These are phyloP conservation scores for Selaginella moellendorffii DNA, from an alignment of 75 land plant genomes.

Conservation along the genomic window DNA sequence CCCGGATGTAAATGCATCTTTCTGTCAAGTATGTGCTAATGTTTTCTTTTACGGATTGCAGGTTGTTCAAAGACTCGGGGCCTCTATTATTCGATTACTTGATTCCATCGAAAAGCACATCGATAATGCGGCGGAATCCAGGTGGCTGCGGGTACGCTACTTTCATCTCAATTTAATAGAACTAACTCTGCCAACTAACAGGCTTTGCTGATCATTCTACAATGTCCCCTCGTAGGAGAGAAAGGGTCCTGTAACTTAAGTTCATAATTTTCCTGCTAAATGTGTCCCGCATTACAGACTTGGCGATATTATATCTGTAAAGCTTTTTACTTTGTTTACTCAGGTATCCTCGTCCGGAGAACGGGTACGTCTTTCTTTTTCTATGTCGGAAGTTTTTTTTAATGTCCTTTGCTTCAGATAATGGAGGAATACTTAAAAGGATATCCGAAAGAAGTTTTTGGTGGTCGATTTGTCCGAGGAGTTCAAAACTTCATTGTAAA, in stretches of 20 bases:
- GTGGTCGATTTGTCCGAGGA: constrained; percentile 32
- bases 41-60: too few species aligned
- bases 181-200: background rate
- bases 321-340: constrained; percentile 20
- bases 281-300: constrained; percentile 16
- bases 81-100: constrained; percentile 23
- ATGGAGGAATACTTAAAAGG: constrained; percentile 20
- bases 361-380: constrained; percentile 11
- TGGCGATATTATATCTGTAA: constrained; percentile 23
- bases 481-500: constrained; percentile 23
- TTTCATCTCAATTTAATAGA: background rate
- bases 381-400: background rate
- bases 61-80: constrained; percentile 26
- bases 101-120: constrained; percentile 24
- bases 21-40: too few species aligned
- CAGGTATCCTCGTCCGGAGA: constrained; percentile 12
- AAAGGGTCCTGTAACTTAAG: constrained; percentile 17
- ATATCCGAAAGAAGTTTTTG: constrained; percentile 30
- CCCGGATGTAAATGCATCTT: constrained; percentile 20
- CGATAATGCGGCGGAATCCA: constrained; percentile 20
- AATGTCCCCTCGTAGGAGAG: constrained; percentile 31
- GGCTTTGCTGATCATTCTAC: constrained; percentile 28
- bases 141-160: constrained; percentile 29
- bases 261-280: background rate
- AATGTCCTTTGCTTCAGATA: constrained; percentile 13